Evolutionary conservation across 2,329 filamentous ascomycete genomes (phyloP).

Genomic region (Phaeosphaeria sp.): DNA sequence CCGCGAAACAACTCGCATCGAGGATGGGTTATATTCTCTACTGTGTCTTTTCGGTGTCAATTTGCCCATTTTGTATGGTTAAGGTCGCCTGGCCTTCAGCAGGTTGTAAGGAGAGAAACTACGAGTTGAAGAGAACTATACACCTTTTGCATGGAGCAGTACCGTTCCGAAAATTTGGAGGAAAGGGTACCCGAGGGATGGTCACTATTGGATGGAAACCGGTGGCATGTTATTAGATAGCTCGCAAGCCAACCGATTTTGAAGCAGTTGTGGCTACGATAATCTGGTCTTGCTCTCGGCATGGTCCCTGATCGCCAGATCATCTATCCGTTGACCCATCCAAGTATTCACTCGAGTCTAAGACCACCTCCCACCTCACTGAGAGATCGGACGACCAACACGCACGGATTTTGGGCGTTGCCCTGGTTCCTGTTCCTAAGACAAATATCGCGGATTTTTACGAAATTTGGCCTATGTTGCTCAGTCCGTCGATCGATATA

Average conservation of each 20-base stretch:
- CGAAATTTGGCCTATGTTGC: background rate
- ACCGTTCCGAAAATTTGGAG: background rate
- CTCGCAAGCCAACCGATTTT: background rate
- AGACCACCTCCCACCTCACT: background rate
- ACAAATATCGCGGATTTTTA: background rate
- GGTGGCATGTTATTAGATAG: background rate
- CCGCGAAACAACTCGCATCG: background rate
- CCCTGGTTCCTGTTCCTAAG: background rate
- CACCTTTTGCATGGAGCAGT: background rate
- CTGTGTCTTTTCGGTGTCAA: background rate
- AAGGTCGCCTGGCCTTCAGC: background rate
- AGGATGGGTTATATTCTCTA: background rate
- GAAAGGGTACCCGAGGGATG: background rate
- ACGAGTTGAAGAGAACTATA: background rate
- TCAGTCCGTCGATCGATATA: background rate
- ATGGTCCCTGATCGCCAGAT: background rate
- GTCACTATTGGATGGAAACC: background rate
- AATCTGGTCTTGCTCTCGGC: background rate
- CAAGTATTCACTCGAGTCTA: background rate
- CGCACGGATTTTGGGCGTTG: background rate
- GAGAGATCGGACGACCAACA: background rate
- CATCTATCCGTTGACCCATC: background rate
- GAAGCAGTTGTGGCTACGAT: background rate
- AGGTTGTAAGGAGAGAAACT: background rate
- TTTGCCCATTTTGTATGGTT: background rate